phyloP scores from a whole-genome alignment of 2,329 filamentous ascomycete genomes.

The Aspergillus ochraceus region DNA sequence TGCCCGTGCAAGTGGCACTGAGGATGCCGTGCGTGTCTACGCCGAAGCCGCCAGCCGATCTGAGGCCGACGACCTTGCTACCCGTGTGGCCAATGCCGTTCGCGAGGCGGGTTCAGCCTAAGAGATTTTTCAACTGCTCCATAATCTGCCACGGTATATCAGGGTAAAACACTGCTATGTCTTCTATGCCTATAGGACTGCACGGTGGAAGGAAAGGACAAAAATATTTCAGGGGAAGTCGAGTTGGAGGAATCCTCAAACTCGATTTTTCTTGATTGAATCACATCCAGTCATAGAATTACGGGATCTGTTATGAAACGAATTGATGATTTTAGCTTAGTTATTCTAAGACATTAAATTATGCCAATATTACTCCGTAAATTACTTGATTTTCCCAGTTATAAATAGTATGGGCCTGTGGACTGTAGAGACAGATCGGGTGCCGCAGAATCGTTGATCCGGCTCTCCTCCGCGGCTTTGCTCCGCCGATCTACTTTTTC shows the following conservation, averaged over 20 bases:
- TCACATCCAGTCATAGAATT: constrained; percentile 12
- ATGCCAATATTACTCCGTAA: background rate
- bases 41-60: constrained; percentile 87
- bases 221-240: background rate
- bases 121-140: constrained; percentile 12
- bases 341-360: background rate
- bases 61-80: constrained; percentile 87
- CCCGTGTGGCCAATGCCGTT: constrained; percentile 75
- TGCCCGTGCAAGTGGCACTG: constrained; percentile 88
- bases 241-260: background rate
- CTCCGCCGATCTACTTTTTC: constrained; percentile 33
- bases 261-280: constrained; percentile 1
- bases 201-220: background rate
- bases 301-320: constrained; percentile 17
- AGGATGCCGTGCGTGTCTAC: constrained; percentile 94
- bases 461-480: constrained; percentile 26
- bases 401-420: background rate
- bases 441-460: constrained; percentile 40
- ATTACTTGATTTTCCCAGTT: background rate
- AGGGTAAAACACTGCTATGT: background rate
- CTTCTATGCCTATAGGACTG: background rate
- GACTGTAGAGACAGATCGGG: constrained; percentile 26
- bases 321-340: constrained; percentile 14
- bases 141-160: background rate
- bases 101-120: constrained; percentile 52